Conservation (phyloP, 345 rosid genomes). For the Eucalyptus curtisii region DNA sequence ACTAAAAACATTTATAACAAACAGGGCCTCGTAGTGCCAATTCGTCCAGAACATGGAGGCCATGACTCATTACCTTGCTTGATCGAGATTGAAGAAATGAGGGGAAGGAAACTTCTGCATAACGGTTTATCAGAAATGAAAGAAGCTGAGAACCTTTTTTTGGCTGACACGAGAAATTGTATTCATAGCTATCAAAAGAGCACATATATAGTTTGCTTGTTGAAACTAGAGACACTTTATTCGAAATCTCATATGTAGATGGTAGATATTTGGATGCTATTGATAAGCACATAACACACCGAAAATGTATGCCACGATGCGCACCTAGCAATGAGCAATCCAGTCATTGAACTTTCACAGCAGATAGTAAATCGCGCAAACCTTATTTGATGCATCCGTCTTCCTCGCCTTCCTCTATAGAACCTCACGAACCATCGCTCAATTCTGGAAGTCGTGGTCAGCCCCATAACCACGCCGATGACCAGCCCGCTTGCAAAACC, state of each 20-base stretch:
- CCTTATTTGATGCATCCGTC: neutral
- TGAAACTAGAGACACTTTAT: neutral
- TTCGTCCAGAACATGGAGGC: neutral
- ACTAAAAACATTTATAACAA: neutral
- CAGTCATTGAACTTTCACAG: neutral
- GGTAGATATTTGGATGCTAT: neutral
- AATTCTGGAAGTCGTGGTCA: neutral
- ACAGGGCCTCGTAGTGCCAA: neutral
- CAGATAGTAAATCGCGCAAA: neutral
- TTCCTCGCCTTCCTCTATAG: neutral
- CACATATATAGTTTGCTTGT: neutral
- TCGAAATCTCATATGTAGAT: neutral
- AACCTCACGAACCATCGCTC: neutral
- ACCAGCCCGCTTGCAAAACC: neutral
- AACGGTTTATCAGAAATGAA: neutral
- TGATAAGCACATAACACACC: accelerated
- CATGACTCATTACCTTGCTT: neutral
- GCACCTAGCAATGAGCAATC: neutral
- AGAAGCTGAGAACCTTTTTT: neutral
- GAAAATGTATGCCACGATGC: neutral
- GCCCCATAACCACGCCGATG: neutral
- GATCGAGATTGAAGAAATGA: neutral
- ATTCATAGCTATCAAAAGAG: neutral
- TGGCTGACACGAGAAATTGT: neutral
- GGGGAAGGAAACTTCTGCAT: neutral